Evolutionary conservation across 139 green algal species (phyloP).

Genomic region (Marvania coccoides): DNA sequence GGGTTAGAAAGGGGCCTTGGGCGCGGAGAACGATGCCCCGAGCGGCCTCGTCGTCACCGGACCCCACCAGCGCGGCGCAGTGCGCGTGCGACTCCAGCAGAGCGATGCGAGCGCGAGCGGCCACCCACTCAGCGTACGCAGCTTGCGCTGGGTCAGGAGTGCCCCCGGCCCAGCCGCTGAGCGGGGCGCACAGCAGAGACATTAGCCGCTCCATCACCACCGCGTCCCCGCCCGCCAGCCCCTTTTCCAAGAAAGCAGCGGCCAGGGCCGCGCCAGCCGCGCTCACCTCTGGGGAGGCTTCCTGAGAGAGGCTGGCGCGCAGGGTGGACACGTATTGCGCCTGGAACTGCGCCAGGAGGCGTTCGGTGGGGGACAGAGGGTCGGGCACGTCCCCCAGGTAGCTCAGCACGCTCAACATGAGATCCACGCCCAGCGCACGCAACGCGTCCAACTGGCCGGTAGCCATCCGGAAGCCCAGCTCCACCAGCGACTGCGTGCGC

Average conservation of each 20-base stretch:
- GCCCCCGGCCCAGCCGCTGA: constrained; percentile 22
- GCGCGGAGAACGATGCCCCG: constrained; percentile 16
- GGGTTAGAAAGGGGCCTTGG: constrained; percentile 20
- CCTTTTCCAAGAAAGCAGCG: constrained; percentile 52
- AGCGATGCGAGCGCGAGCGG: constrained; percentile 26
- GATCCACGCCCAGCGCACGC: constrained; percentile 42
- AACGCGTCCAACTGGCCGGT: constrained; percentile 52
- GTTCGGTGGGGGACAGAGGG: constrained; percentile 37
- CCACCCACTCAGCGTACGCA: constrained; percentile 69
- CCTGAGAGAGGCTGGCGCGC: constrained; percentile 21
- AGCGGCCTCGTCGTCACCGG: constrained; percentile 1
- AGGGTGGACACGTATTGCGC: constrained; percentile 65
- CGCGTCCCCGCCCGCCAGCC: constrained; percentile 38
- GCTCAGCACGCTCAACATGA: constrained; percentile 42
- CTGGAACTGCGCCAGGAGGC: constrained; percentile 73
- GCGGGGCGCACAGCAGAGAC: constrained; percentile 45
- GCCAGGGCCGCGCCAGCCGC: constrained; percentile 54
- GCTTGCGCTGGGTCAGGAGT: constrained; percentile 9
- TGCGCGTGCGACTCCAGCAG: constrained; percentile 58
- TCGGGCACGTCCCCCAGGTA: constrained; percentile 52
- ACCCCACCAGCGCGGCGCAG: constrained; percentile 32
- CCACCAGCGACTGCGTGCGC: constrained; percentile 62
- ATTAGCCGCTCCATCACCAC: constrained; percentile 61
- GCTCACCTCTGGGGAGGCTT: constrained; percentile 32
- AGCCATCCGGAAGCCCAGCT: constrained; percentile 68